These are phyloP conservation scores for Candida anutae DNA, from an alignment of 1,139 yeast species.

Conservation along the genomic window DNA sequence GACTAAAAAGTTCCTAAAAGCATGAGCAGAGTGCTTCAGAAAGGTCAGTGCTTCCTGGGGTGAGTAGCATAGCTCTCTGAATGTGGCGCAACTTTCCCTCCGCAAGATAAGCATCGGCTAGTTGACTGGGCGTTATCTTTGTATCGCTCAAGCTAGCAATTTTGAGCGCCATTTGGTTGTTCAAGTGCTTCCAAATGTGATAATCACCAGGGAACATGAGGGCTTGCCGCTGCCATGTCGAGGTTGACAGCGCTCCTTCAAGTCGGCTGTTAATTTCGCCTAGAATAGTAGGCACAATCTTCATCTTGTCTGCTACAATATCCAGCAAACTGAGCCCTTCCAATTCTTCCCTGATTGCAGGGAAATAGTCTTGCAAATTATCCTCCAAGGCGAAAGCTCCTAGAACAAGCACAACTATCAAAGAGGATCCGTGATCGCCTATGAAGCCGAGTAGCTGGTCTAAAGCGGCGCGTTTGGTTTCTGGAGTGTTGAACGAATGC, in stretches of 20 bases:
- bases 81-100: constrained; percentile 43
- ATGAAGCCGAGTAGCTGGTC: constrained; percentile 63
- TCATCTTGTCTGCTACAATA: constrained; percentile 42
- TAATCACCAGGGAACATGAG: constrained; percentile 65
- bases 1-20: no score
- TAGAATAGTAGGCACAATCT: constrained; percentile 54
- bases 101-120: constrained; percentile 44
- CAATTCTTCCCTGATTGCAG: constrained; percentile 63
- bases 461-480: constrained; percentile 74
- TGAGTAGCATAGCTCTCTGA: constrained; percentile 47
- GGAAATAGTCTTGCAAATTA: constrained; percentile 48
- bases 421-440: constrained; percentile 54
- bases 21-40: no score
- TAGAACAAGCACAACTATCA: constrained; percentile 59
- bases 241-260: constrained; percentile 8
- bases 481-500: constrained; percentile 63
- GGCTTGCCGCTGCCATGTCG: constrained; percentile 64
- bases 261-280: constrained; percentile 40
- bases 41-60: constrained; percentile 21
- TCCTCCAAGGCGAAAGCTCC: constrained; percentile 78
- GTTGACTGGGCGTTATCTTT: constrained; percentile 42
- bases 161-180: constrained; percentile 35
- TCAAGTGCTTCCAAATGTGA: constrained; percentile 60
- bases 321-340: constrained; percentile 40
- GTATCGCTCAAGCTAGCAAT: constrained; percentile 45